A percentile compares a stretch with the other conserved stretches of the same genome.
These are phyloP conservation scores for Helicostylum pulchrum DNA, from an alignment of 192 early-diverging fungal species.

Conservation along the genomic window DNA sequence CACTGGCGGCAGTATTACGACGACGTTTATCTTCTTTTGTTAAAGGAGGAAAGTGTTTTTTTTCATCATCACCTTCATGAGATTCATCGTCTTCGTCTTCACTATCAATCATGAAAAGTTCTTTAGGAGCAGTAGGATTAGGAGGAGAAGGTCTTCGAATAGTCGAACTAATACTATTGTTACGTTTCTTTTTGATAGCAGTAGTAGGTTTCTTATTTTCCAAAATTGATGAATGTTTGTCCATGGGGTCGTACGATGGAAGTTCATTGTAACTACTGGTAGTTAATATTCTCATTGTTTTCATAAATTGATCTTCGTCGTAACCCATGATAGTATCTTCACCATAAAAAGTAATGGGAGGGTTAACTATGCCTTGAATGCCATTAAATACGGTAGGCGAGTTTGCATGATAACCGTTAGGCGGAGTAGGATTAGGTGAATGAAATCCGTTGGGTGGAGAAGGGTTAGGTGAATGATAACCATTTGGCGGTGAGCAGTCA, in stretches of 20 bases:
- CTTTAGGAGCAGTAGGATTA: neutral
- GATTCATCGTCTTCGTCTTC: neutral
- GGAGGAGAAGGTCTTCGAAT: neutral
- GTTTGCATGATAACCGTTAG: constrained; percentile 11
- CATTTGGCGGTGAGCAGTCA: constrained; percentile 17
- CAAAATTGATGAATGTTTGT: neutral
- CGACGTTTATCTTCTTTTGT: constrained; percentile 82
- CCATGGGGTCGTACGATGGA: neutral
- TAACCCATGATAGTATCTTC: constrained; percentile 8
- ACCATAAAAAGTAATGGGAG: constrained; percentile 14
- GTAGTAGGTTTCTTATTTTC: neutral
- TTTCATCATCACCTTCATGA: neutral
- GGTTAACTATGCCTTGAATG: constrained; percentile 3
- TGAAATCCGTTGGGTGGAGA: constrained; percentile 20
- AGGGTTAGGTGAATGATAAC: constrained; percentile 15
- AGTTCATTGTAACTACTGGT: constrained; percentile 1
- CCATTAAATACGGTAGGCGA: constrained; percentile 1
- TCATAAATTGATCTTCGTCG: constrained; percentile 16
- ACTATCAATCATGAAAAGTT: neutral
- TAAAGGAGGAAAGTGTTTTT: neutral
- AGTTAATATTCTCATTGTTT: constrained; percentile 15
- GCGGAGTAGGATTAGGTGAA: constrained; percentile 19
- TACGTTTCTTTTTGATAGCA: neutral
- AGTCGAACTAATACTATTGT: neutral
- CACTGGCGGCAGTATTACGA: constrained; percentile 92